Conservation (phyloP, 208 protist species). For the Zelonia costaricensis region DNA sequence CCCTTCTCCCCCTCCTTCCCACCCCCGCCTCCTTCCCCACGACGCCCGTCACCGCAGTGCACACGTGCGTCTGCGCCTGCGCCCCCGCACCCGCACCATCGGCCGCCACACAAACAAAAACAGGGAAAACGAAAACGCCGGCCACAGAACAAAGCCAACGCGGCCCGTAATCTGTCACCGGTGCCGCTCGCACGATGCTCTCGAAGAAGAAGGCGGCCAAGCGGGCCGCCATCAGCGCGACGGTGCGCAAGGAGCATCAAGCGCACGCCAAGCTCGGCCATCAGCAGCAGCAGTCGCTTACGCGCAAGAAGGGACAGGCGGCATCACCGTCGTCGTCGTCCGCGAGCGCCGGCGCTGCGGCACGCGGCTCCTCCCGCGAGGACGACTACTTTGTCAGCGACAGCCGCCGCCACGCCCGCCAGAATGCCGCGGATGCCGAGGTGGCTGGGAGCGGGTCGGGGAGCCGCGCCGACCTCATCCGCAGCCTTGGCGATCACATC, state of each 20-base stretch:
- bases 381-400: neutral
- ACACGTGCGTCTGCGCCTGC: neutral
- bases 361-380: neutral
- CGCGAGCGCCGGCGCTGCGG: neutral
- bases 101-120: no score
- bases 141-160: no score
- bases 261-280: constrained; percentile 15
- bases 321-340: neutral
- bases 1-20: neutral
- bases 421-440: constrained; percentile 29
- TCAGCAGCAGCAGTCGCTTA: neutral
- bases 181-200: constrained; percentile 50
- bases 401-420: neutral
- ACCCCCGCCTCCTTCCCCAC: neutral
- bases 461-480: constrained; percentile 42
- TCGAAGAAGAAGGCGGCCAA: constrained; percentile 64
- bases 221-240: constrained; percentile 39
- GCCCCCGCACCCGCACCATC: neutral
- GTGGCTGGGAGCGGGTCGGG: constrained; percentile 26
- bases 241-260: constrained; percentile 36
- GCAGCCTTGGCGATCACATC: constrained; percentile 77
- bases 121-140: neutral
- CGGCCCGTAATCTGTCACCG: no score
- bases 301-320: neutral
- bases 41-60: neutral